These are phyloP conservation scores for Pseudofabraea citricarpa DNA, from an alignment of 2,329 filamentous ascomycete genomes.

Conservation along the genomic window DNA sequence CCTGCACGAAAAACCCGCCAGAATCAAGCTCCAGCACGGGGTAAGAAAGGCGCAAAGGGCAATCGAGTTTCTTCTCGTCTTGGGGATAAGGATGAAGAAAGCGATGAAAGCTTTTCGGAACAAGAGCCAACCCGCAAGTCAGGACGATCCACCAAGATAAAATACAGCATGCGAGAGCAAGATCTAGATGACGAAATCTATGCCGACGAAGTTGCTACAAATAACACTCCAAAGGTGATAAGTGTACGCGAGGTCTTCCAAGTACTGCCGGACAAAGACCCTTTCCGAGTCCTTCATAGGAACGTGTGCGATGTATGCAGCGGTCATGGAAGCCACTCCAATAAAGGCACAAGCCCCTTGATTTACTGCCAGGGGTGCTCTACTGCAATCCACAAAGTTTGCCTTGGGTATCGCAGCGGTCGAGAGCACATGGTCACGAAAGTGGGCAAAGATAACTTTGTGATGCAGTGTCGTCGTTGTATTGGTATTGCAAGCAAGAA, in stretches of 20 bases:
- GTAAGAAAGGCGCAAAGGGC: no score
- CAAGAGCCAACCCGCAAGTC: conserved; percentile 28
- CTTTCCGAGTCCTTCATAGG: conserved; percentile 68
- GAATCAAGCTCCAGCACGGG: no score
- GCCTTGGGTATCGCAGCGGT: conserved; percentile 66
- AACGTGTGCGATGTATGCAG: conserved; percentile 69
- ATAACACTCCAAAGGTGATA: conserved; percentile 46
- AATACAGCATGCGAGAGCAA: conserved; percentile 38
- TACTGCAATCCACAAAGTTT: conserved; percentile 74
- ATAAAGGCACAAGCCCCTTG: conserved; percentile 56
- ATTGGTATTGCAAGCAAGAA: conserved; percentile 64
- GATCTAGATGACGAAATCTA: conserved; percentile 47
- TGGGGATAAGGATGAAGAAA: conserved; percentile 36
- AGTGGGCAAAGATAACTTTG: conserved; percentile 67
- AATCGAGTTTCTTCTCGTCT: no score
- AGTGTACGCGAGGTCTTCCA: conserved; percentile 73
- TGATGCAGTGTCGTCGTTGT: conserved; percentile 87
- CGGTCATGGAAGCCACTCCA: conserved; percentile 43
- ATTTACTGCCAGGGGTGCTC: conserved; percentile 91
- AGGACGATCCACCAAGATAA: conserved; percentile 23
- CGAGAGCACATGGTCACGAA: conserved; percentile 93
- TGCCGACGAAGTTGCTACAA: conserved; percentile 40
- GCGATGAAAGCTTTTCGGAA: conserved; percentile 24
- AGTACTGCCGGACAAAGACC: conserved; percentile 51
- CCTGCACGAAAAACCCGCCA: neutral